Evolutionary conservation across 169 alveolate genomes (phyloP).

Genomic region (Eimeria mitis): DNA sequence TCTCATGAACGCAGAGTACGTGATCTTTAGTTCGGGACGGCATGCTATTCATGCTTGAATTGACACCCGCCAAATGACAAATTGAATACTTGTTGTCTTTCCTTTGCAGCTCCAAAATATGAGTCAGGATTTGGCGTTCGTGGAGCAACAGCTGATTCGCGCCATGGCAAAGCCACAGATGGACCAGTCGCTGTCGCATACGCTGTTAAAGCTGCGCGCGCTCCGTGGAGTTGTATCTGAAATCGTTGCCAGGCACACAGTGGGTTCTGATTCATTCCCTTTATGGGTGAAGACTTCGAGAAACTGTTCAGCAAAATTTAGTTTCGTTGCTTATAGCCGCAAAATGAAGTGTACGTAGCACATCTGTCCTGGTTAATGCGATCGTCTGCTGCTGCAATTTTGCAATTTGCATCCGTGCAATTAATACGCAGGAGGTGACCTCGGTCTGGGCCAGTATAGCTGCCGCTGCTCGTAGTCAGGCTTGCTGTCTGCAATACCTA

Average conservation of each 20-base stretch:
- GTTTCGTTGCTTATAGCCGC: not conserved
- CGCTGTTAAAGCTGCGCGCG: conserved; percentile 14
- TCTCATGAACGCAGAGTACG: conserved; percentile 50
- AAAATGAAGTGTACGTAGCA: not conserved
- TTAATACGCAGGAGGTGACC: conserved; percentile 60
- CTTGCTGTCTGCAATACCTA: conserved; percentile 45
- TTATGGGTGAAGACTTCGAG: not conserved
- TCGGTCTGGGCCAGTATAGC: conserved; percentile 38
- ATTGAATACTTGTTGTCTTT: not conserved
- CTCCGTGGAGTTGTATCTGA: conserved; percentile 32
- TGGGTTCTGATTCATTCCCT: not conserved
- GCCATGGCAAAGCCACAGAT: conserved; percentile 48
- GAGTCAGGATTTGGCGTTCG: conserved; percentile 73
- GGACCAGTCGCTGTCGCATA: conserved; percentile 42
- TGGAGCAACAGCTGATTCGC: conserved; percentile 44
- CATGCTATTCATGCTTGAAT: not conserved
- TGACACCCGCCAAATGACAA: not conserved
- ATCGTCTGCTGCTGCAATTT: not conserved
- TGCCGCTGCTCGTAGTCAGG: conserved; percentile 60
- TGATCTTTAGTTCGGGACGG: not conserved
- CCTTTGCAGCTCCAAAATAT: conserved; percentile 27
- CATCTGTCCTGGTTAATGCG: not conserved
- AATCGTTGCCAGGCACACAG: conserved; percentile 52
- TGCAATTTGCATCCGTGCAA: conserved; percentile 7
- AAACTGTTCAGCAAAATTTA: not conserved